Evolutionary conservation across 495 filamentous ascomycete species (phyloP).

Genomic region (Penicillium lividum): DNA sequence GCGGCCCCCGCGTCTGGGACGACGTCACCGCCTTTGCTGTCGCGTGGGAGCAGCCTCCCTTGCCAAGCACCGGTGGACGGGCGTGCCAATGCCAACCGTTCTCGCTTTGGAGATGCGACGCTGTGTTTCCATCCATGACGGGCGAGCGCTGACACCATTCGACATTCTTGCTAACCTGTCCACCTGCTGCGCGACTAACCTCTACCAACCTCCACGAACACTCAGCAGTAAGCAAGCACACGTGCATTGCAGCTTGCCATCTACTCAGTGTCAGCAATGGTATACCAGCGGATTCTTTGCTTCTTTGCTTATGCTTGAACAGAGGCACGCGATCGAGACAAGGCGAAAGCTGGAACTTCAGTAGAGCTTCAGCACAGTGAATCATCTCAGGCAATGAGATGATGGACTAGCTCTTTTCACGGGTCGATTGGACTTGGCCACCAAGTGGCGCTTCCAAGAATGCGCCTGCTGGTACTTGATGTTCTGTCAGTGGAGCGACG

Average conservation of each 20-base stretch:
- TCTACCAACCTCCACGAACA: neutral
- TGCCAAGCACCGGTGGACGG: neutral
- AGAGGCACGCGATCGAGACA: neutral
- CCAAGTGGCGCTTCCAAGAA: neutral
- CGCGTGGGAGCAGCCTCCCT: neutral
- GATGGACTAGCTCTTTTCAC: neutral
- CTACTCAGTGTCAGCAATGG: neutral
- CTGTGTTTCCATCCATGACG: neutral
- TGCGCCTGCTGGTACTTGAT: neutral
- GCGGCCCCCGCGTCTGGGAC: neutral
- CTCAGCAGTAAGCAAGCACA: neutral
- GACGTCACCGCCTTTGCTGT: slow-evolving; percentile 5
- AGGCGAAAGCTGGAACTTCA: neutral
- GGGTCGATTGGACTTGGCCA: neutral
- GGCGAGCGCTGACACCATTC: slow-evolving; percentile 1
- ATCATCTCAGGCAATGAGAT: neutral
- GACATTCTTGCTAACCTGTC: neutral
- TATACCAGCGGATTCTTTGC: neutral
- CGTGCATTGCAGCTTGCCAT: slow-evolving; percentile 1
- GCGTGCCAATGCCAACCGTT: neutral
- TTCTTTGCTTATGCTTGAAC: too few species aligned
- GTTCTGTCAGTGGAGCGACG: neutral
- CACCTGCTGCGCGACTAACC: neutral
- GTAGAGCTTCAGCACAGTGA: neutral
- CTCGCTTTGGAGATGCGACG: neutral